These are phyloP conservation scores for Cylindrotheca closterium DNA, from an alignment of 108 stramenopile species.

Conservation along the genomic window DNA sequence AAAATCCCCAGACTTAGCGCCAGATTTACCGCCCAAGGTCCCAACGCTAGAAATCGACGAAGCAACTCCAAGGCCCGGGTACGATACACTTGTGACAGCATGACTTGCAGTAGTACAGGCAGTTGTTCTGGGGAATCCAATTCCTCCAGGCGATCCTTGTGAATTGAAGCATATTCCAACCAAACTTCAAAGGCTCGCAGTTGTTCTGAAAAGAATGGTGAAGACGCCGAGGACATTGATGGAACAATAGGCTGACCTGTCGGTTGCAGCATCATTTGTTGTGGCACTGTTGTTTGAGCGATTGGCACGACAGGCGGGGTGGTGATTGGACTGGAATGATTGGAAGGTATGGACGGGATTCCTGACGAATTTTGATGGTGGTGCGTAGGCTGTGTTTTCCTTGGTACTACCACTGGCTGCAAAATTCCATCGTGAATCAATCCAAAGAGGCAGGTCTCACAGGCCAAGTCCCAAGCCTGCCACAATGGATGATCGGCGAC, in stretches of 20 bases:
- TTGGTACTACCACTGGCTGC: conserved; percentile 11
- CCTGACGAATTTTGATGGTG: too few relatives aligned
- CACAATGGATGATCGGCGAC: conserved; percentile 95
- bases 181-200: conserved; percentile 98
- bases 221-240: conserved; percentile 35
- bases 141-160: conserved; percentile 25
- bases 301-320: not conserved
- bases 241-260: not conserved
- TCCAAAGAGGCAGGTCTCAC: conserved; percentile 89
- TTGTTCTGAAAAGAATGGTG: conserved; percentile 96
- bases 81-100: conserved; percentile 90
- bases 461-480: conserved; percentile 98
- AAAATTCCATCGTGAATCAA: conserved; percentile 74
- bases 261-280: not conserved
- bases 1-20: conserved; percentile 94
- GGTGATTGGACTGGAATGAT: not conserved
- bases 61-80: conserved; percentile 89
- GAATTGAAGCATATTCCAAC: conserved; percentile 85
- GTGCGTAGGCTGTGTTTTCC: conserved; percentile 6
- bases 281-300: not conserved
- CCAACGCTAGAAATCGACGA: conserved; percentile 87
- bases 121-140: conserved; percentile 90
- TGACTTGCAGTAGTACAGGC: conserved; percentile 95
- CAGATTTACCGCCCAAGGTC: conserved; percentile 93
- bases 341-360: not conserved